Evolutionary conservation across 2,329 filamentous ascomycete species (phyloP), one percentile per base, ranked within the genome.

Genomic region (Penicillium sp.): DNA sequence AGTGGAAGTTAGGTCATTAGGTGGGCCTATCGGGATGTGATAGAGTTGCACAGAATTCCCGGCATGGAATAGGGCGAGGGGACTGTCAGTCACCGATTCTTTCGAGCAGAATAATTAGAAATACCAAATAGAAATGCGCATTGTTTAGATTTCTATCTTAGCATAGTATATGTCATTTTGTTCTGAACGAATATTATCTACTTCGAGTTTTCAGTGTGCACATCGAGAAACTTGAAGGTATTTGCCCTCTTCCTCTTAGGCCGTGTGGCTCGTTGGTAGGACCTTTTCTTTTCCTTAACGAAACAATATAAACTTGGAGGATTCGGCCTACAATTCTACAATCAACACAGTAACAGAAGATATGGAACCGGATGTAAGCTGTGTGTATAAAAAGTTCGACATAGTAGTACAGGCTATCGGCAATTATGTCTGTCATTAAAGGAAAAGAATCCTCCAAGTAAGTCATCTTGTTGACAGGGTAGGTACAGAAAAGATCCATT

Each of bases 401-500:
- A 53, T 23, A 31, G 27, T 57, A 63, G 31, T 55, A 61, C 55
- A 61, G 25, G 53, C 45, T 49, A 50, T 61, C 50, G 9, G 6
- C 43, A 44, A 46, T 40, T 43, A 43, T 58, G 23, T 21, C 36
- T 45, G 31, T 41, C 25, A 39, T 13, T 29, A 16, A 40, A 55
- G 39, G 39, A 33, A 39, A 52, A 39, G 16, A 41, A 27, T 38
- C 57, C 40, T 31, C 44, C 57, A 41, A 45, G 23, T 50, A 41
- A 31, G 36, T 50, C 39, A 54, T 44, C 45, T 46, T 52, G 44
- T 43, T 47, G 43, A 44, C 21, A 62, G 54, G 39, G 50, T 62
- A 65, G 59, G 52, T 59, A 61, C 58, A 62, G 27, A 59, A 41
- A 50, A 48, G 43, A 59, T 63, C 41, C 62, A 64, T 66, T 60